Base-by-base conservation (phyloP, 2,329 filamentous ascomycete genomes). In the Biscogniauxia marginata region DNA sequence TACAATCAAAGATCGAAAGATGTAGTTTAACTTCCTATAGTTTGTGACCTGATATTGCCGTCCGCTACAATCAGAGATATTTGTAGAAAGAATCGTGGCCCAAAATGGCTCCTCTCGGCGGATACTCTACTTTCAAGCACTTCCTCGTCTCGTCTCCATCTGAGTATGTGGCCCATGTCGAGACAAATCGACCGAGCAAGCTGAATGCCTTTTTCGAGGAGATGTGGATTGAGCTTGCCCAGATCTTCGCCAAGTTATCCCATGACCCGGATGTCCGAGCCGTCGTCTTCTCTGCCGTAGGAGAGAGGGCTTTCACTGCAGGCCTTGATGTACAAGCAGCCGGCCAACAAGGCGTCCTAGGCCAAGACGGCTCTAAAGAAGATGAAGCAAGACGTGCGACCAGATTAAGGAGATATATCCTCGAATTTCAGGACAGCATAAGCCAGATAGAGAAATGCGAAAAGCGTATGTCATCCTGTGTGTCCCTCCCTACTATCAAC, bases 121-220 rank as follows among this genome's bases (percentile, higher is more conserved):
- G 70, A 52, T 82, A 83, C 70, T 63, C 73, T 43, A 62, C 64
- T 34, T 87, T 84, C 75, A 77, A 87, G 64, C 79, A 89, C 78
- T 92, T 91, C 81, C 84, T 86, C 63, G 79, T 96, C 64, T 85
- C 83, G n/a, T 86, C 85, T 45, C 90, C 92, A 0, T 68, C 76
- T 39, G 81, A 87, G 67, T 86, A 86, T 76, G 87, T 97, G 49
- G 90, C 87, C n/a, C 91, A 96, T 71, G 89, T 98, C 57, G 88
- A 97, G 75, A 96, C 96, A 75, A 93, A 96, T 77, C 84, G 93
- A 1, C 85, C 93, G 1, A 74, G 84, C 63, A 96, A 96, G 77
- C 78, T 97, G 72, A 98, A 98, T 73, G 86, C 93, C 62, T 97
- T 96, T 73, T 82, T 85, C 63, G 86, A 91, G 71, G 77, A 84